These are phyloP conservation scores for Dendrobium huoshanense DNA, from an alignment of 106 monocot species.

Conservation along the genomic window DNA sequence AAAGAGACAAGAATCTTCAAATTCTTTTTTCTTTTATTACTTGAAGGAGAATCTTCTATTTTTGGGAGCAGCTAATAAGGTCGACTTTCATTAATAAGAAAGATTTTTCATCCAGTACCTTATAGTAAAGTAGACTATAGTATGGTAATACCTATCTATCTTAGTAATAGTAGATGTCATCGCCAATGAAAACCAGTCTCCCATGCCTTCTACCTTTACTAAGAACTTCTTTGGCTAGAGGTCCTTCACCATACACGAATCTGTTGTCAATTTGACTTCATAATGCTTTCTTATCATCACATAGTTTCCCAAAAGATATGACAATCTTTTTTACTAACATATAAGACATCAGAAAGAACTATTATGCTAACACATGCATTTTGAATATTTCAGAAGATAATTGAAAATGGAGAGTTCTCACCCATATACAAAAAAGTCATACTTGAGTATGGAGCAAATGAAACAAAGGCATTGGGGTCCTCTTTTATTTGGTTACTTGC, in stretches of 20 bases:
- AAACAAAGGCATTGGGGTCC: slow-evolving; percentile 1
- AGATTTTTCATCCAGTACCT: background rate
- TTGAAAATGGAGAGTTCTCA: background rate
- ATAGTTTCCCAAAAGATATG: background rate
- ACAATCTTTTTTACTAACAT: background rate
- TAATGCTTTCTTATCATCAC: background rate
- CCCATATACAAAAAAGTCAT: background rate
- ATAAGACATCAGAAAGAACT: background rate
- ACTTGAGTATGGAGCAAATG: background rate
- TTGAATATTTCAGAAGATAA: background rate
- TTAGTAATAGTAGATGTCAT: background rate
- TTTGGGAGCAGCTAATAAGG: no score
- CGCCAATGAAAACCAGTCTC: background rate
- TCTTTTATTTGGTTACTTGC: background rate
- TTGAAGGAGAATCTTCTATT: no score
- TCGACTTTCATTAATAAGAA: no score
- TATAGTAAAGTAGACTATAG: background rate
- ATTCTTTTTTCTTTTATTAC: no score
- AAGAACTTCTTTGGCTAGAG: background rate
- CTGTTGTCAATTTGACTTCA: background rate
- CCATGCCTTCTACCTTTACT: background rate
- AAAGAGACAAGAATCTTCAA: no score
- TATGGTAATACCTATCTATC: background rate
- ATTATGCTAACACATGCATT: background rate
- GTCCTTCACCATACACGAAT: background rate